These are phyloP conservation scores for Jatropha curcas DNA, from an alignment of 345 rosid species.

Conservation along the genomic window DNA sequence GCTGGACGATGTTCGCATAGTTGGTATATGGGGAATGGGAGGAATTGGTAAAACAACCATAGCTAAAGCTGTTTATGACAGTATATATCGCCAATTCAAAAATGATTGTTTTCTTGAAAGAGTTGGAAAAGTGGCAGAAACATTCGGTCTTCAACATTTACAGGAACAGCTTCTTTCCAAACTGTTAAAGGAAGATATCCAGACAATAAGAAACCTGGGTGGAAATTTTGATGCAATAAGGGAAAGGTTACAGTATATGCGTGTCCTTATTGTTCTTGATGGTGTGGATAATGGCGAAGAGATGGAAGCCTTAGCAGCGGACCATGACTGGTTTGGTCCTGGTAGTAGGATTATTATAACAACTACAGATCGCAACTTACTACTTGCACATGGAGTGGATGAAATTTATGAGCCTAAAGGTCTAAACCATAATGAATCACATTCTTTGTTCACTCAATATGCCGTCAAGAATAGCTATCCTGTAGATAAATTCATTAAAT, in stretches of 20 bases:
- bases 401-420: background rate
- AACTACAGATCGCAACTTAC: conserved; percentile 2
- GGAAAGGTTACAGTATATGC: background rate
- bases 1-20: no score
- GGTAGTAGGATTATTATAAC: conserved; percentile 20
- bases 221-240: background rate
- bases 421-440: background rate
- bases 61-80: background rate
- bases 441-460: conserved; percentile 1
- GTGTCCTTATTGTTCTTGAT: conserved; percentile 3
- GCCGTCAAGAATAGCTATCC: conserved; percentile 7
- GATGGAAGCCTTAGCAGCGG: background rate
- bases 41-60: conserved; percentile 13
- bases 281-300: background rate
- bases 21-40: background rate
- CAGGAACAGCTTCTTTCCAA: conserved; percentile 6
- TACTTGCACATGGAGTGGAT: background rate
- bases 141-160: background rate
- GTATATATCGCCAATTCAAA: background rate
- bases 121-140: background rate
- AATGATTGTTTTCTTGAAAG: background rate
- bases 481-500: background rate
- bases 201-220: background rate
- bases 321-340: background rate
- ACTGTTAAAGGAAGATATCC: background rate